phyloP scores from a whole-genome alignment of 176 grass and related monocot species.

The Oryza coarctata region DNA sequence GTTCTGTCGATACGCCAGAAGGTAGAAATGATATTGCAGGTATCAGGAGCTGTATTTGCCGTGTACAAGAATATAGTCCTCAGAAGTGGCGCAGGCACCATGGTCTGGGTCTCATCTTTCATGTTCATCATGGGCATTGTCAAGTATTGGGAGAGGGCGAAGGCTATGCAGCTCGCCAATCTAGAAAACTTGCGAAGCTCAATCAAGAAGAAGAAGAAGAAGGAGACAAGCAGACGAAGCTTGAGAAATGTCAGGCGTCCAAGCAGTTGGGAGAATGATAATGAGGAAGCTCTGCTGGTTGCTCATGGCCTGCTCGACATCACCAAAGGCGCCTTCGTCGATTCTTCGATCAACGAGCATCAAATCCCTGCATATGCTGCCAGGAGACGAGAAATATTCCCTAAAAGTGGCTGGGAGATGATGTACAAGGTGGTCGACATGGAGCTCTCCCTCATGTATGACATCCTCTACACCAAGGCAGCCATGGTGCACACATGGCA shows the following conservation, averaged over 20 bases:
- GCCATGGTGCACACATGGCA: neutral
- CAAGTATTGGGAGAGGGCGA: constrained; percentile 12
- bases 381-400: neutral
- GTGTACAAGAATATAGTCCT: neutral
- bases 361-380: neutral
- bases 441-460: neutral
- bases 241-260: neutral
- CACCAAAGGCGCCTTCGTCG: neutral
- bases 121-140: neutral
- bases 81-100: neutral
- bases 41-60: neutral
- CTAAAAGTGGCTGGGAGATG: neutral
- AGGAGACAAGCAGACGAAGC: neutral
- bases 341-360: neutral
- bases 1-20: constrained; percentile 17
- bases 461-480: neutral
- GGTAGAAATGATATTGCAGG: neutral
- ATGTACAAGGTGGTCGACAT: neutral
- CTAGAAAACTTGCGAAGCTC: neutral
- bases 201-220: neutral
- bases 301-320: neutral
- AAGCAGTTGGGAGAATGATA: neutral
- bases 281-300: neutral
- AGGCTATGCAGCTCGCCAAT: neutral
- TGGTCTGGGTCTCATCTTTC: neutral